Evolutionary conservation across 225 moss, liverwort and hornwort species (phyloP), one percentile per base, ranked within the genome.

Genomic region (Lunularia cruciata): DNA sequence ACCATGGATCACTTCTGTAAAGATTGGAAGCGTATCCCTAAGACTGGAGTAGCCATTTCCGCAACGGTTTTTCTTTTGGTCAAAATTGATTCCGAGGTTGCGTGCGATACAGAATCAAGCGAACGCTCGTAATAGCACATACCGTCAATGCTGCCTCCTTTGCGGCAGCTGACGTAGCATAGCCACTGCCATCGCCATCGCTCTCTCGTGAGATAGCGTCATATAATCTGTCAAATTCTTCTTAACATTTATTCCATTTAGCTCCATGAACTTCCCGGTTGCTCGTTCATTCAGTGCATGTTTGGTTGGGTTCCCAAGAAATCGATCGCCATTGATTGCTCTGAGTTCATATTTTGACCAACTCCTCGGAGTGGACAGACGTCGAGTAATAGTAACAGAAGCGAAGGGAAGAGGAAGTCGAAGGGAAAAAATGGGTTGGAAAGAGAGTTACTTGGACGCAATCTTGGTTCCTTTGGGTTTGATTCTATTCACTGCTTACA

Each of bases 381-480:
- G n/a, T n/a, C n/a, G n/a, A n/a, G n/a, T n/a, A n/a, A n/a, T n/a
- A n/a, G n/a, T n/a, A n/a, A n/a, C n/a, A n/a, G n/a, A n/a, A n/a
- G n/a, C n/a, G n/a, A 12, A 7, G 3, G 54, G 54, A 55, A 45
- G 45, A 12, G 45, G 8, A 1, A 22, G 20, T 20, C 32, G 65
- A 18, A 31, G 53, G n/a, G n/a, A n/a, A n/a, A 42, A 39, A 23
- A 94, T 94, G 94, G 71, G 9, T 5, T 94, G 91, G 94, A 57
- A 80, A 47, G 57, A 75, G 19, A 33, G 73, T 14, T 53, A 80
- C 46, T 65, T 94, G 68, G 94, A 94, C 30, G 76, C 77, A 73
- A 75, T 83, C 34, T 78, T 94, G 67, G 91, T 91, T 62, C 94
- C 94, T 3, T 0, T 54, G 31, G 91, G 94, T 39, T 0, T 91